phyloP scores from a whole-genome alignment of 1,284 basidiomycete genomes.

The Coriolopsis trogii region DNA sequence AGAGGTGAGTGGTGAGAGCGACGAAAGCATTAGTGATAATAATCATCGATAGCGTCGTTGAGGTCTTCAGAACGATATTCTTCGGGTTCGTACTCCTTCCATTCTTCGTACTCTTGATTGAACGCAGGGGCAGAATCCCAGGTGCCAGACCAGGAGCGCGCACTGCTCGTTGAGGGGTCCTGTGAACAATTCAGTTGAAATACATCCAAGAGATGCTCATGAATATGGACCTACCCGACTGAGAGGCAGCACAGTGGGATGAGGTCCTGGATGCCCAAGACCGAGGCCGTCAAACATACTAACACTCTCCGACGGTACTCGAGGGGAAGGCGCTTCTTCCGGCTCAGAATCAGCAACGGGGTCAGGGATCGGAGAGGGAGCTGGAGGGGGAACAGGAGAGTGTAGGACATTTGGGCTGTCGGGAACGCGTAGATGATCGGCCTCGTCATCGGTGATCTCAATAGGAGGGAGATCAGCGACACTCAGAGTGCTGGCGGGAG shows the following conservation, averaged over 20 bases:
- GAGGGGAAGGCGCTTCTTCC: neutral
- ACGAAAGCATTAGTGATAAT: constrained; percentile 15
- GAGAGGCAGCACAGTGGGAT: neutral
- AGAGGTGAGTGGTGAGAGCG: neutral
- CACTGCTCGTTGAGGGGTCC: constrained; percentile 10
- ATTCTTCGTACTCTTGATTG: constrained; percentile 10
- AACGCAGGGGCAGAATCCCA: constrained; percentile 13
- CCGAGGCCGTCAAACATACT: neutral
- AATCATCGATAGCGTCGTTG: constrained; percentile 14
- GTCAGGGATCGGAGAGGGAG: neutral
- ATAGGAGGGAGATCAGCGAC: constrained; percentile 1
- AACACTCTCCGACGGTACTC: neutral
- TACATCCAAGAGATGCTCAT: too few species aligned
- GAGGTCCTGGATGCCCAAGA: constrained; percentile 1
- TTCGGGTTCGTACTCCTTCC: constrained; percentile 18
- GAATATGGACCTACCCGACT: too few species aligned
- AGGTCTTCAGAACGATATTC: constrained; percentile 19
- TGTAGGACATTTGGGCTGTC: neutral
- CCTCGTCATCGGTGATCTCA: constrained; percentile 6
- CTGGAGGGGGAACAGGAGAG: neutral
- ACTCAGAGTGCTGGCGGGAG: neutral
- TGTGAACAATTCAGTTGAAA: too few species aligned
- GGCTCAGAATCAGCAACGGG: neutral
- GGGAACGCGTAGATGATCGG: neutral
- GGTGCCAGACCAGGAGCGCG: constrained; percentile 20